Evolutionary conservation across 257 asterid species (phyloP).

Genomic region (Solanum chiquidenum): DNA sequence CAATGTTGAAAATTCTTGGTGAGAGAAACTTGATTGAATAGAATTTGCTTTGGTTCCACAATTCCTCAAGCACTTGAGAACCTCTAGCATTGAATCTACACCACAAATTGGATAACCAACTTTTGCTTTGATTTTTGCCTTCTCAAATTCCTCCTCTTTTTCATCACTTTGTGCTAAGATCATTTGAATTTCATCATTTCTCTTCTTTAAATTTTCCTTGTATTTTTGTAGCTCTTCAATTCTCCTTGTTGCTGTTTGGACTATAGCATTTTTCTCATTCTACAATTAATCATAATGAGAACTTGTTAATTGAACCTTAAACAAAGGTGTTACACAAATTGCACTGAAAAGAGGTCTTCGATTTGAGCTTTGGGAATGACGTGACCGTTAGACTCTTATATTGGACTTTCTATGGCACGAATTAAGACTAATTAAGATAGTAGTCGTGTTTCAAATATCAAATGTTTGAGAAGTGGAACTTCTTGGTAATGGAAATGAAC

Average conservation of each 20-base stretch:
- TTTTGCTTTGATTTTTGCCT: slow-evolving; percentile 18
- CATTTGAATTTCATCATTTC: slow-evolving; percentile 14
- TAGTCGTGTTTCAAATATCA: neutral
- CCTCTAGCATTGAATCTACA: slow-evolving; percentile 37
- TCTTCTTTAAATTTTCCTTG: slow-evolving; percentile 11
- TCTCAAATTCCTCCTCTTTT: neutral
- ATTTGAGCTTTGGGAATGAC: neutral
- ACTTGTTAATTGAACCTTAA: neutral
- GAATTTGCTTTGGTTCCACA: slow-evolving; percentile 6
- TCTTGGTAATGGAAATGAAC: neutral
- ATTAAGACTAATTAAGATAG: neutral
- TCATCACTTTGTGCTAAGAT: neutral
- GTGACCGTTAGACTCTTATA: neutral
- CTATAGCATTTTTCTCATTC: slow-evolving; percentile 40
- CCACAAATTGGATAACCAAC: slow-evolving; percentile 37
- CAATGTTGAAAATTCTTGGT: slow-evolving; percentile 15
- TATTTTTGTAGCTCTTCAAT: slow-evolving; percentile 16
- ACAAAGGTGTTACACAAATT: neutral
- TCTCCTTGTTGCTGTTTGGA: slow-evolving; percentile 25
- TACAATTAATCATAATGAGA: neutral
- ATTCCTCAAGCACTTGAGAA: slow-evolving; percentile 22
- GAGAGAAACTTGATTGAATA: slow-evolving; percentile 17
- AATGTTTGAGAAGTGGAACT: too few relatives aligned
- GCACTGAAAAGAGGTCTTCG: neutral
- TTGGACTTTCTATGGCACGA: neutral